Evolutionary conservation across 2,329 filamentous ascomycete genomes (phyloP).

Genomic region (Plectosphaerella sp.): DNA sequence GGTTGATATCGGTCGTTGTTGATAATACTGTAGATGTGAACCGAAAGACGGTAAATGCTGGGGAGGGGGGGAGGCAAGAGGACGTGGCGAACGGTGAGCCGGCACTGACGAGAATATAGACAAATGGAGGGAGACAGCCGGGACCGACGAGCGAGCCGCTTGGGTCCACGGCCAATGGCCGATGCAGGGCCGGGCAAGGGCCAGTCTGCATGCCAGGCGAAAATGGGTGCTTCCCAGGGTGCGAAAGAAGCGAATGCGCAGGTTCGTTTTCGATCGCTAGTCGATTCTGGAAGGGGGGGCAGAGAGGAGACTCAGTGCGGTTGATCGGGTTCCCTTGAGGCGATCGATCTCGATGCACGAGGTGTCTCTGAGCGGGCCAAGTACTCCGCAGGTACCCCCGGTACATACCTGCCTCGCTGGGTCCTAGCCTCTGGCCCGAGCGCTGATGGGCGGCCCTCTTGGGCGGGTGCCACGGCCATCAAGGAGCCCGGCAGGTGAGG

Average conservation of each 20-base stretch:
- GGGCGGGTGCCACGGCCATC: too few species aligned
- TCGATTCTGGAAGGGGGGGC: neutral
- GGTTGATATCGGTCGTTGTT: neutral
- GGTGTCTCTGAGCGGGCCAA: neutral
- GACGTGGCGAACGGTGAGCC: neutral
- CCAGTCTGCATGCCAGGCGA: slow-evolving; percentile 4
- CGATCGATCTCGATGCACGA: slow-evolving; percentile 17
- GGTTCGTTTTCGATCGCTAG: slow-evolving; percentile 13
- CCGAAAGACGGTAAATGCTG: neutral
- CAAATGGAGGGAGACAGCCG: neutral
- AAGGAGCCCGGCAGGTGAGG: too few species aligned
- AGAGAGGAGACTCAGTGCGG: slow-evolving; percentile 2
- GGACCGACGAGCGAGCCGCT: neutral
- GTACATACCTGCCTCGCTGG: too few species aligned
- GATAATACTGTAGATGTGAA: neutral
- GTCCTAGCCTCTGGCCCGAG: too few species aligned
- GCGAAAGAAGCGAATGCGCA: slow-evolving; percentile 9
- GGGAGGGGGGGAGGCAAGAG: neutral
- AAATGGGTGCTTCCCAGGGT: neutral
- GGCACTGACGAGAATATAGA: neutral
- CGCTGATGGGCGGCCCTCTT: too few species aligned
- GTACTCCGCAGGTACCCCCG: slow-evolving; percentile 1
- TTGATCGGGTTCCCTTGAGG: slow-evolving; percentile 14
- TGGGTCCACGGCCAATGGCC: neutral
- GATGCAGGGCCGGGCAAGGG: neutral